phyloP scores from a whole-genome alignment of 2,329 filamentous ascomycete species.

The Macrophomina pseudophaseolina region DNA sequence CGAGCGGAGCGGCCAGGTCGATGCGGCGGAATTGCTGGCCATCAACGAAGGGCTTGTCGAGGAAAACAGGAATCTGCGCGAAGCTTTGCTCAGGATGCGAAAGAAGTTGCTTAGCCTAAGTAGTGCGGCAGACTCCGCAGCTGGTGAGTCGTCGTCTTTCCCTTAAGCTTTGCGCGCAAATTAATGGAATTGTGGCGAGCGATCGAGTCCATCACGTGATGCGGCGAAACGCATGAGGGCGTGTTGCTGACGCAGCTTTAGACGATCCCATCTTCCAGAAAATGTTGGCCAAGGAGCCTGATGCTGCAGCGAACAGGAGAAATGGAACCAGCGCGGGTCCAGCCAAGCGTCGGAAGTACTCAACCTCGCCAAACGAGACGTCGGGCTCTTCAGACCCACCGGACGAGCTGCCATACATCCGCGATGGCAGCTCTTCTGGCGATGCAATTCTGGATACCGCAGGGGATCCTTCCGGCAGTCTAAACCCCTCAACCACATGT shows the following conservation, averaged over 20 bases:
- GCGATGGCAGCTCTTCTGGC: background rate
- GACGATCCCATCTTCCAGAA: conserved; percentile 23
- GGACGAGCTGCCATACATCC: background rate
- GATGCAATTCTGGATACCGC: background rate
- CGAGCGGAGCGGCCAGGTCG: background rate
- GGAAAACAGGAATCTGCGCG: conserved; percentile 16
- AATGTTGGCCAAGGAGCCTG: conserved; percentile 15
- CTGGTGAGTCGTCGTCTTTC: conserved; percentile 1
- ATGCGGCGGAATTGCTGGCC: background rate
- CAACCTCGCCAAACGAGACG: background rate
- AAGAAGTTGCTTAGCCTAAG: conserved; percentile 24
- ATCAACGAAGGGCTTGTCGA: conserved; percentile 11
- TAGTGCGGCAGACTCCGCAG: conserved; percentile 9
- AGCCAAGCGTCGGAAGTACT: conserved; percentile 7
- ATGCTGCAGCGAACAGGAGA: background rate
- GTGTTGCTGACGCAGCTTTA: background rate
- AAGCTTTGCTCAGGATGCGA: conserved; percentile 17
- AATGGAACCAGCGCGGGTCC: background rate
- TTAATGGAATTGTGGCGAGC: too few species aligned
- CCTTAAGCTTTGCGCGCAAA: too few species aligned
- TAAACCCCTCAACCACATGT: background rate
- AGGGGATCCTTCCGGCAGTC: background rate
- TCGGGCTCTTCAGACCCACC: conserved; percentile 5
- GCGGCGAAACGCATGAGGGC: background rate
- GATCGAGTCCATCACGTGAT: too few species aligned